These are phyloP conservation scores for Paraconiothyrium sp. DNA, from an alignment of 2,329 filamentous ascomycete genomes.

Conservation along the genomic window DNA sequence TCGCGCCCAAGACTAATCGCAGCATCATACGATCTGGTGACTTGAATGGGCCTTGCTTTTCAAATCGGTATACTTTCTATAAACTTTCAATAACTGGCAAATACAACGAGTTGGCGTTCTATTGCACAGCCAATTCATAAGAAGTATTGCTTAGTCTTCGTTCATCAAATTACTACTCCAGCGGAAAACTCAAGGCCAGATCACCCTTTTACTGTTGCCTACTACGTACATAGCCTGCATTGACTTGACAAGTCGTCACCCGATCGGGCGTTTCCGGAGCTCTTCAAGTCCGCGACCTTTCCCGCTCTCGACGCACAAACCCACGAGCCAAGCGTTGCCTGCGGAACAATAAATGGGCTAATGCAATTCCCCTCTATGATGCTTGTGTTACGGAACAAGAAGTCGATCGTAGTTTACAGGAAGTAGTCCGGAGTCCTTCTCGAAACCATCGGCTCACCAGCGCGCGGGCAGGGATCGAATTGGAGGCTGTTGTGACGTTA, in stretches of 20 bases:
- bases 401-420: constrained; percentile 68
- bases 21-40: too few relatives aligned
- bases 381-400: constrained; percentile 20
- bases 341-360: constrained; percentile 17
- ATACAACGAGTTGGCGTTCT: not conserved
- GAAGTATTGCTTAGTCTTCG: constrained; percentile 3
- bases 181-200: constrained; percentile 7
- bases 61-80: too few relatives aligned
- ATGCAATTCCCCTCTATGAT: constrained; percentile 25
- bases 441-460: constrained; percentile 98
- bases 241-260: not conserved
- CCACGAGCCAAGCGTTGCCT: constrained; percentile 15
- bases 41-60: too few relatives aligned
- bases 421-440: constrained; percentile 97
- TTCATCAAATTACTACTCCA: constrained; percentile 15
- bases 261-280: not conserved
- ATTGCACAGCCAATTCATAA: not conserved
- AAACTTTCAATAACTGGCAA: not conserved
- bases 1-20: too few relatives aligned
- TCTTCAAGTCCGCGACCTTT: not conserved
- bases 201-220: constrained; percentile 4
- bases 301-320: constrained; percentile 11
- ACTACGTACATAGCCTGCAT: constrained; percentile 7
- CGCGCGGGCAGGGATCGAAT: constrained; percentile 97
- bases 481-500: constrained; percentile 76